Evolutionary conservation across 768 basidiomycete genomes (phyloP).

Genomic region (Lactarius evosmus): DNA sequence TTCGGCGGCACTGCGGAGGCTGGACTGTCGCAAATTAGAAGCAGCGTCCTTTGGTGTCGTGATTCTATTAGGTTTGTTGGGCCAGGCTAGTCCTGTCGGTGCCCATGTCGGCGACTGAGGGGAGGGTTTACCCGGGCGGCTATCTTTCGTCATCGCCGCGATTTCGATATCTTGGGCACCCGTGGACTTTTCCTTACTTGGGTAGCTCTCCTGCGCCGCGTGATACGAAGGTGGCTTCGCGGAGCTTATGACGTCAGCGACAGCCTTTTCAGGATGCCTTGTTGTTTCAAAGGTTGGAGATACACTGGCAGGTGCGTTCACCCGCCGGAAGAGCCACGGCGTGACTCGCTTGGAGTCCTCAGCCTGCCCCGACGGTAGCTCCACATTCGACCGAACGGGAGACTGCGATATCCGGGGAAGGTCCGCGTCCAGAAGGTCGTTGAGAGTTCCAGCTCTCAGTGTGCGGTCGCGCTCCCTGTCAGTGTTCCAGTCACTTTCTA

Average conservation of each 20-base stretch:
- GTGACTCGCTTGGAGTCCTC: constrained; percentile 15
- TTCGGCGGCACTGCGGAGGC: background rate
- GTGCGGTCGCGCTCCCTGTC: constrained; percentile 10
- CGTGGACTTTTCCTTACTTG: constrained; percentile 7
- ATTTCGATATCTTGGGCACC: background rate
- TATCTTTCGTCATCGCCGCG: background rate
- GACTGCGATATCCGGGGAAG: constrained; percentile 6
- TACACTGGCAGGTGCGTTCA: constrained; percentile 10
- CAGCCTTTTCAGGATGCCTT: background rate
- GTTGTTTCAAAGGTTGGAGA: background rate
- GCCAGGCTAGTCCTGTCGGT: background rate
- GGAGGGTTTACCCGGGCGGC: background rate
- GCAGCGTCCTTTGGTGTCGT: background rate
- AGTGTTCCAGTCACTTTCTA: background rate
- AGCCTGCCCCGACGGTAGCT: background rate
- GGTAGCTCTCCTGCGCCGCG: background rate
- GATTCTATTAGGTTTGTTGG: background rate
- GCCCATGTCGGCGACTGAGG: background rate
- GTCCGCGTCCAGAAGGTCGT: background rate
- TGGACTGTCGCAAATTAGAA: background rate
- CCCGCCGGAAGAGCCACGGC: constrained; percentile 18
- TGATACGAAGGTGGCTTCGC: constrained; percentile 8
- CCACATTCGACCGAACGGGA: constrained; percentile 13
- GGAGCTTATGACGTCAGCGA: background rate
- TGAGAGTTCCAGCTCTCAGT: constrained; percentile 18